Base-by-base conservation (phyloP, 805 yeast species). In the Candida adriatica region DNA sequence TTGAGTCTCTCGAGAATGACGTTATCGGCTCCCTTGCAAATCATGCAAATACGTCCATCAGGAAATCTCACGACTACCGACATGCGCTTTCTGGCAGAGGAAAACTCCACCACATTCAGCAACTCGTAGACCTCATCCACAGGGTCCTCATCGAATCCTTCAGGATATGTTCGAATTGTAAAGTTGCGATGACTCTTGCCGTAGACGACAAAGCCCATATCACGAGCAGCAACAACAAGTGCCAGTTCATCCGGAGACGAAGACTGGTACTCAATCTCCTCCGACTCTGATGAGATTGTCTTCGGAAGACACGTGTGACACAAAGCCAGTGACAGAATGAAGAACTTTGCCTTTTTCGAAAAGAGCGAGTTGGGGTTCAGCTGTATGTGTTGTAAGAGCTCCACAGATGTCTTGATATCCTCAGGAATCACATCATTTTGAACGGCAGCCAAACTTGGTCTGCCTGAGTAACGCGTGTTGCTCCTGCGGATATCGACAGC, bases 211-310 rank as follows among this genome's bases (percentile, higher is more conserved):
- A 67, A 92, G 0, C 99, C 99, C 66, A 92, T 67, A 51, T 92
- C 98, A 44, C 95, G 69, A 0, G 98, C 98, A 1, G 97, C 98
- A 27, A 80, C 75, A 3, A 92, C 90, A 18, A 92, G 61, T 0
- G 99, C 98, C 30, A 88, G 59, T 54, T 92, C 99, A 58, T 92
- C 99, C 0, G 98, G 99, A 0, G 96, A 88, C 0, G 97, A 77
- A 0, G 97, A 85, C 52, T 90, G 96, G 48, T 92, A 92, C 35
- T 75, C 78, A 16, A 87, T 72, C 15, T 66, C 62, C 15, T 66
- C 75, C 3, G 47, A 56, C 1, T 55, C 58, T 8, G 46, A 55
- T 14, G 48, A 47, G 1, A 52, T 45, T 25, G 59, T 68, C 41
- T 79, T 79, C 2, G 97, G 97, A 29, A 85, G 60, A 53, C 97